A percentile compares a stretch with the other conserved stretches of the same genome.
Evolutionary conservation across 306 rosid genomes (phyloP).

Genomic region (Casuarina cunninghamiana): DNA sequence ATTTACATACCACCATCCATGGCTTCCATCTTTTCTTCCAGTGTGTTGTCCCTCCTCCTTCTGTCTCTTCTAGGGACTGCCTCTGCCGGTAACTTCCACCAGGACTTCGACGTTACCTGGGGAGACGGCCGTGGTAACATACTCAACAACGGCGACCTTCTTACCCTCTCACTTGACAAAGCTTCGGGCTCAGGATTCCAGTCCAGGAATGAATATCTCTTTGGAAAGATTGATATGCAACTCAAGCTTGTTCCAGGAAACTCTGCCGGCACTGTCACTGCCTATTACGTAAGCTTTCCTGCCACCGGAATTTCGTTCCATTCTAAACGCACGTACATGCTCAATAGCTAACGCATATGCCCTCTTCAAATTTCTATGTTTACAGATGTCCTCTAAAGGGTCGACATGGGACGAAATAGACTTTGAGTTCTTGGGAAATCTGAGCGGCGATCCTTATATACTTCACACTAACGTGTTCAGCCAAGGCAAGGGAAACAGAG

Average conservation of each 20-base stretch:
- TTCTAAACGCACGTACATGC: too few species aligned
- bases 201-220: slow-evolving; percentile 40
- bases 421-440: too few species aligned
- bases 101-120: slow-evolving; percentile 37
- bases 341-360: too few species aligned
- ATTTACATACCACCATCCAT: not conserved
- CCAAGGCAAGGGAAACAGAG: too few species aligned
- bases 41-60: not conserved
- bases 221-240: slow-evolving; percentile 15
- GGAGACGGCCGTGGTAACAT: slow-evolving; percentile 29
- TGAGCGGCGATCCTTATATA: too few species aligned
- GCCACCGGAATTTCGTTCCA: too few species aligned
- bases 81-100: slow-evolving; percentile 26
- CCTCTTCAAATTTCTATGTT: too few species aligned
- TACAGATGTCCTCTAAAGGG: too few species aligned
- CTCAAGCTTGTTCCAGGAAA: not conserved
- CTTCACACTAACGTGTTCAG: too few species aligned
- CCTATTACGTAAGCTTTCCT: slow-evolving; percentile 32
- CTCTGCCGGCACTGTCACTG: slow-evolving; percentile 59
- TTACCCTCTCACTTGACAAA: slow-evolving; percentile 42
- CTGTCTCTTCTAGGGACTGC: not conserved
- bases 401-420: too few species aligned
- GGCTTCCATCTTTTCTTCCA: not conserved
- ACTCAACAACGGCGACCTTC: slow-evolving; percentile 33
- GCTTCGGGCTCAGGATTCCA: slow-evolving; percentile 50